Percentiles rank a stretch among this genome's conserved stretches.
These are phyloP conservation scores for Linum trigynum DNA, from an alignment of 345 rosid genomes.

Conservation along the genomic window DNA sequence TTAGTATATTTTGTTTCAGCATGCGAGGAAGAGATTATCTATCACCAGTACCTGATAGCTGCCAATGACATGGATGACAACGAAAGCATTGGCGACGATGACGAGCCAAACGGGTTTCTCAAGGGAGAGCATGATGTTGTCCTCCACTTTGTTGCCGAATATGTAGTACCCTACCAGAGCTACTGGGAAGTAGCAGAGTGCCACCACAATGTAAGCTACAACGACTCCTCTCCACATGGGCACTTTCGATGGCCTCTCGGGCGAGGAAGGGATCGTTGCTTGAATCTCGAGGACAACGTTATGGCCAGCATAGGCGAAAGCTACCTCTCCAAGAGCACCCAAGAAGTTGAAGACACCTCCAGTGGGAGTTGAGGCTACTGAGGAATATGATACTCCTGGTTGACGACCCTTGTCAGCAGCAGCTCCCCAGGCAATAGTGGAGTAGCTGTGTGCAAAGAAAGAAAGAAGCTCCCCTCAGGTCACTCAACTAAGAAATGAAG, in stretches of 20 bases:
- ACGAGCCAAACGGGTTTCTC: constrained; percentile 63
- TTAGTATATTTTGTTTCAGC: too few species aligned
- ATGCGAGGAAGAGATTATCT: background rate
- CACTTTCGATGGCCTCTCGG: constrained; percentile 61
- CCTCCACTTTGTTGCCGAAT: constrained; percentile 44
- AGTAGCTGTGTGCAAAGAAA: constrained; percentile 36
- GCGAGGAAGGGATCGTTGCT: constrained; percentile 75
- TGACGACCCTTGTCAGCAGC: constrained; percentile 44
- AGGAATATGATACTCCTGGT: constrained; percentile 43
- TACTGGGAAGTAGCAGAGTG: constrained; percentile 74
- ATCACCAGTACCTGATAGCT: constrained; percentile 52
- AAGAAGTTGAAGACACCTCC: constrained; percentile 58
- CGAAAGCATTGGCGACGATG: constrained; percentile 58
- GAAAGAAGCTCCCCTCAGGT: background rate
- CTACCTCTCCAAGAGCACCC: constrained; percentile 52
- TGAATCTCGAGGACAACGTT: constrained; percentile 73
- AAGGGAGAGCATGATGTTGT: constrained; percentile 48
- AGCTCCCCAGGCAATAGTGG: constrained; percentile 71
- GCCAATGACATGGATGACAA: constrained; percentile 72
- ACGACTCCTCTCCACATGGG: constrained; percentile 75
- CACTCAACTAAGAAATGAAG: background rate
- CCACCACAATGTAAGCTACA: constrained; percentile 57
- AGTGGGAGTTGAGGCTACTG: constrained; percentile 23
- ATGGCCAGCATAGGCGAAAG: constrained; percentile 76
- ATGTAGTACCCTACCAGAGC: constrained; percentile 53